Evolutionary conservation across 1,139 yeast genomes (phyloP), one percentile per base, ranked within the genome.

Genomic region (Schizosaccharomyces versatilis): DNA sequence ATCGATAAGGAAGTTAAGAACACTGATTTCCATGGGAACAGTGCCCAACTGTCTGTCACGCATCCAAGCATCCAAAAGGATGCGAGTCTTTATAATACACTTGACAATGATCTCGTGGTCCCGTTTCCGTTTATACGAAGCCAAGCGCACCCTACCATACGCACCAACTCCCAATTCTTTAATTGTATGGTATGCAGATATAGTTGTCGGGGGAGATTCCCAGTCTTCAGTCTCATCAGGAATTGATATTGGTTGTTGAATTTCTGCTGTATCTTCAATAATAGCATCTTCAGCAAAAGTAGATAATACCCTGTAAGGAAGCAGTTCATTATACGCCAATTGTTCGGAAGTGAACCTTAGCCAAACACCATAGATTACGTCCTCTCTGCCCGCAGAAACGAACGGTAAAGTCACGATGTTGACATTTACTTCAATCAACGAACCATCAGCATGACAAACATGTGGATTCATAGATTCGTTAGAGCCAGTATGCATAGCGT

Each of bases 61-160:
- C 1, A 86, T 94, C 98, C 98, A 90, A 0, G 97, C 85, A 66
- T 90, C 98, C 7, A 90, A 96, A 63, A 90, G 71, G 61, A 90
- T 90, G 56, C 95, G 76, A 61, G 86, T 95, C 64, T 90, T 90
- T 64, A 84, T 84, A 53, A 90, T 90, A 62, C 94, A 80, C 66
- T 90, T 90, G 60, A 90, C 76, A 12, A 88, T 86, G 42, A 86
- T 80, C 58, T 74, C 76, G 64, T 84, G 81, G 14, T 65, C 62
- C 0, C 77, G 74, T 59, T 80, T 86, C 32, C 73, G 72, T 52
- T 75, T 76, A 63, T 82, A 84, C 63, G 76, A 76, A 8, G 86
- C 95, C 41, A 86, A 71, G 19, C 82, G 80, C 24, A 90, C 98
- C 63, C 84, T 84, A 14, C 97, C 97, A 64, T 88, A 90, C 0